Base-by-base conservation (phyloP, 73 alveolate genomes). In the Symbiodinium pilosum region DNA sequence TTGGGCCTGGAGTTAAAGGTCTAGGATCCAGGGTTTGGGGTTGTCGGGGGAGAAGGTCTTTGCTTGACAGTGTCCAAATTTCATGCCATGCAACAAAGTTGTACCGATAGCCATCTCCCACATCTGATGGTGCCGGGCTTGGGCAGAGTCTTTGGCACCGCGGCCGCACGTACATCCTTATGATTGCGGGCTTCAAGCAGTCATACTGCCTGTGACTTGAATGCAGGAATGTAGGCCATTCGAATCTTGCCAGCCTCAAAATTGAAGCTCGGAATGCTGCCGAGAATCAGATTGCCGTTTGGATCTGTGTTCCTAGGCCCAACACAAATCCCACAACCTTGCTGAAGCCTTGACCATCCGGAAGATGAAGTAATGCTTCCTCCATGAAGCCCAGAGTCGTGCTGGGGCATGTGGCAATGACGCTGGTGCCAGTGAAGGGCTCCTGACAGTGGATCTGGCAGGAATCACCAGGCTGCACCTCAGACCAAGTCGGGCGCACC, bases 261-360 rank as follows among this genome's bases (percentile, higher is more conserved):
- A n/a, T n/a, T n/a, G n/a, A n/a, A n/a, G n/a, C n/a, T 30, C 26
- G 32, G 18, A 85, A 30, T 38, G 40, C 94, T 1, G 85, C 44
- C 24, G 7, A 91, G 97, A 43, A 11, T 68, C 97, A 91, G 40
- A 51, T 91, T 43, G 36, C 47, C 89, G 32, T 91, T 47, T 21
- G 97, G 88, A 43, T 91, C 97, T 6, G 97, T 91, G 97, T 91
- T 91, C 81, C 81, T 64, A n/a, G 34, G 81, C 12, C 81, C 11
- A 32, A 64, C 77, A 21, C 38, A 64, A 64, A 54, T 30, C 26
- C 71, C 73, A 16, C 34, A 54, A 24, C 26, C 73, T 24, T 54
- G 2, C 73, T 5, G 0, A 54, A 54, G 32, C 2, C 32, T n/a
- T 24, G 73, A 54, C 20, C 73, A 54, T n/a, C 26, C 73, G 26